Evolutionary conservation across 192 early-diverging fungal species (phyloP), one percentile per base, ranked within the genome.

Genomic region (Chytriomyces sp.): DNA sequence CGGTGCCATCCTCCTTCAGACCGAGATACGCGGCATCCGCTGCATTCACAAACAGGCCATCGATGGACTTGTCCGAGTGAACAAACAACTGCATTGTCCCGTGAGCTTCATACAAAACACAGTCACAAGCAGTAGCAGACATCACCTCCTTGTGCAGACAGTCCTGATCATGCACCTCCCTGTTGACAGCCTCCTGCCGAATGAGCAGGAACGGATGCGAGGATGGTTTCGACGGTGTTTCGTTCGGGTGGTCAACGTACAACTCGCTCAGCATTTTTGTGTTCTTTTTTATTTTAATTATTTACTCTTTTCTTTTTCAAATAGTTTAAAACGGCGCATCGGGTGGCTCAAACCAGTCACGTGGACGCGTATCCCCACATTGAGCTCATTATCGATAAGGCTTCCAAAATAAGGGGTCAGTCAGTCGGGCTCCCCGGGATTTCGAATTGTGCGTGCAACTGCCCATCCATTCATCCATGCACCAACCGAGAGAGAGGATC

Each of bases 171-270:
- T 11, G n/a, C 5, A 73, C 61, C 26, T 73, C 71, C 9, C 71
- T 7, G 18, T 62, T 11, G 2, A 73, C 60, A 5, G 71, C 71
- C 5, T 73, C 71, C 6, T 35, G 18, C 7, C 26, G 28, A 26
- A 73, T 73, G 53, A 73, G 71, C 59, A 73, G 61, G 71, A 73
- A 73, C 35, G 59, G 71, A 60, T 73, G 71, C 7, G 16, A 61
- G 23, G 35, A 8, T 7, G 71, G 57, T 28, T 63, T 61, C 8
- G 71, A 43, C 11, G 71, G 71, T 18, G 45, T 23, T 44, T 62
- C 71, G 47, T 59, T 43, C 9, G 49, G 69, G 46, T 45, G 43
- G 26, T 28, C 24, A 13, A 11, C 16, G 26, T 64, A 64, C 63
- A 64, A 4, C 18, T 64, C 63, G 63, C 11, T 20, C 24, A 43